A percentile compares a stretch with the other conserved stretches of the same genome.
Evolutionary conservation across 2,329 filamentous ascomycete species (phyloP).

Genomic region (Hypoxylon sp.): DNA sequence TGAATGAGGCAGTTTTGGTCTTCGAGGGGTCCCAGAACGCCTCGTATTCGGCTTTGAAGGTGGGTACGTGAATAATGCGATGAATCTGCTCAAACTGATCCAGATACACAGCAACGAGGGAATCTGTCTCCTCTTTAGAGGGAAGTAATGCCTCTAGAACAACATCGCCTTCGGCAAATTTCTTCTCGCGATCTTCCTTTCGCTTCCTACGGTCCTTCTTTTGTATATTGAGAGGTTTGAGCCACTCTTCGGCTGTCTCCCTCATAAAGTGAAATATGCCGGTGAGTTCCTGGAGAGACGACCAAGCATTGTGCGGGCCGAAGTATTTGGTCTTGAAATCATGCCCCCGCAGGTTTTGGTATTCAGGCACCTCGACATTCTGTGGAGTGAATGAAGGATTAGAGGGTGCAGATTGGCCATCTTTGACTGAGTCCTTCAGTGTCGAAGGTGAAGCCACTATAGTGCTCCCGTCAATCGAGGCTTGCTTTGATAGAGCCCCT

Average conservation of each 20-base stretch:
- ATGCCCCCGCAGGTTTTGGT: conserved; percentile 71
- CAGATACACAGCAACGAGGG: conserved; percentile 65
- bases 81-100: conserved; percentile 70
- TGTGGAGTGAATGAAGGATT: conserved; percentile 54
- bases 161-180: conserved; percentile 63
- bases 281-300: conserved; percentile 70
- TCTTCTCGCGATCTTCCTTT: conserved; percentile 66
- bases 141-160: conserved; percentile 67
- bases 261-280: conserved; percentile 73
- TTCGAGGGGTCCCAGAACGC: conserved; percentile 67
- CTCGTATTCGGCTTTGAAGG: conserved; percentile 69
- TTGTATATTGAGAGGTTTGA: conserved; percentile 70
- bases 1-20: conserved; percentile 67
- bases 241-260: conserved; percentile 73
- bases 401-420: conserved; percentile 57
- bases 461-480: conserved; percentile 67
- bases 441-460: conserved; percentile 63
- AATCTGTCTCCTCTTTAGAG: conserved; percentile 63
- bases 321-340: conserved; percentile 73
- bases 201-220: conserved; percentile 69
- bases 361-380: conserved; percentile 58
- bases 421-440: conserved; percentile 60
- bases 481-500: conserved; percentile 63
- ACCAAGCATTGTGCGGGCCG: conserved; percentile 72
- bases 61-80: conserved; percentile 72